Evolutionary conservation across 2,329 filamentous ascomycete species (phyloP).

Genomic region (Cercospora sp.): DNA sequence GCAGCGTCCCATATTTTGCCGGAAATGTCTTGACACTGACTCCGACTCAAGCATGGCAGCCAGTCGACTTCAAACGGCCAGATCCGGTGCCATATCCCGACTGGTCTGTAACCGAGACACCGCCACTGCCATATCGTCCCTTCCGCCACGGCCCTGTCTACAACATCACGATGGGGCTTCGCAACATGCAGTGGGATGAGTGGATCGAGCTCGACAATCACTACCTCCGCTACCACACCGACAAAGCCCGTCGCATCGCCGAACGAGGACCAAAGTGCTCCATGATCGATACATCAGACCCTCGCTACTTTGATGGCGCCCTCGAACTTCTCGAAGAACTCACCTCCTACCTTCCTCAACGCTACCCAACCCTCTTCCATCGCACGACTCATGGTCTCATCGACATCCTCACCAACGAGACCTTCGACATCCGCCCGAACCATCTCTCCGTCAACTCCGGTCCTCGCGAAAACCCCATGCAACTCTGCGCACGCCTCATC

Average conservation of each 20-base stretch:
- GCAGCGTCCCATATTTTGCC: slow-evolving; percentile 8
- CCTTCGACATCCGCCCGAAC: slow-evolving; percentile 64
- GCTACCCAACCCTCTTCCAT: slow-evolving; percentile 71
- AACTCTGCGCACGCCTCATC: slow-evolving; percentile 67
- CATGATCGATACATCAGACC: slow-evolving; percentile 65
- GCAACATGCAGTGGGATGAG: slow-evolving; percentile 67
- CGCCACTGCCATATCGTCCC: slow-evolving; percentile 74
- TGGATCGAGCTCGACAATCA: slow-evolving; percentile 87
- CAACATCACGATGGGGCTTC: slow-evolving; percentile 73
- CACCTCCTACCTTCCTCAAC: slow-evolving; percentile 65
- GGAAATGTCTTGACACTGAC: slow-evolving; percentile 11
- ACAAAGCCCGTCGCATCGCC: slow-evolving; percentile 67
- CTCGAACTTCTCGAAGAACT: slow-evolving; percentile 76
- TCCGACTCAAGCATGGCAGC: slow-evolving; percentile 54
- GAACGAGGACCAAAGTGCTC: slow-evolving; percentile 69
- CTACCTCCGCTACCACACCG: slow-evolving; percentile 68
- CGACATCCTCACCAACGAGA: slow-evolving; percentile 71
- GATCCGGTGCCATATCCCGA: slow-evolving; percentile 61
- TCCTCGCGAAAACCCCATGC: slow-evolving; percentile 71
- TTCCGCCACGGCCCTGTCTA: slow-evolving; percentile 73
- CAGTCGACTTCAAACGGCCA: slow-evolving; percentile 61
- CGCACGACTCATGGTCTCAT: slow-evolving; percentile 65
- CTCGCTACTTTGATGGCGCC: slow-evolving; percentile 60
- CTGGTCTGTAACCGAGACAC: slow-evolving; percentile 68
- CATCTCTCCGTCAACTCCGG: slow-evolving; percentile 51